Evolutionary conservation across 495 filamentous ascomycete genomes (phyloP).

Genomic region (Penicillium waksmanii): DNA sequence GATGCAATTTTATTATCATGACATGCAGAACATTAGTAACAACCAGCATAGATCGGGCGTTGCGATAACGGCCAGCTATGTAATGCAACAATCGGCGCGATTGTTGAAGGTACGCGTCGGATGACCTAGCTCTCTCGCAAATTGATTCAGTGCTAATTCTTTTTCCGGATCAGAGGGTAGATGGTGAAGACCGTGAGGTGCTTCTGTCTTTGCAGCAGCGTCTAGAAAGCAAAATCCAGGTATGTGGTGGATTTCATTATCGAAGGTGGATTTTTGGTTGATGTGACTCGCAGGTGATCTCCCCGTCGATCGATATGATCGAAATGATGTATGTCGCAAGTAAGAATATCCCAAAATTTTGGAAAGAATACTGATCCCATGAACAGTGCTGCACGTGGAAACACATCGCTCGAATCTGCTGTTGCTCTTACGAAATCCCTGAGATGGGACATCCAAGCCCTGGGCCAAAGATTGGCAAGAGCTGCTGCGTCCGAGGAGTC

Average conservation of each 20-base stretch:
- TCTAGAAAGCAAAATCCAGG: slow-evolving; percentile 81
- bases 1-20: background rate
- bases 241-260: slow-evolving; percentile 26
- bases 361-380: slow-evolving; percentile 8
- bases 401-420: slow-evolving; percentile 89
- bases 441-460: slow-evolving; percentile 82
- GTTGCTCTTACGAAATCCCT: slow-evolving; percentile 83
- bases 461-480: slow-evolving; percentile 75
- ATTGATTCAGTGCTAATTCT: slow-evolving; percentile 16
- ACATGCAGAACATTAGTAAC: slow-evolving; percentile 1
- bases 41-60: slow-evolving; percentile 70
- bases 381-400: slow-evolving; percentile 82
- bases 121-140: background rate
- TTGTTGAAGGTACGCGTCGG: slow-evolving; percentile 67
- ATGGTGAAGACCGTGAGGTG: slow-evolving; percentile 71
- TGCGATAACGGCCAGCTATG: slow-evolving; percentile 82
- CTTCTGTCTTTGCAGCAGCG: slow-evolving; percentile 71
- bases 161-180: slow-evolving; percentile 57
- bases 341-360: background rate
- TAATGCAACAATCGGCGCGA: slow-evolving; percentile 77
- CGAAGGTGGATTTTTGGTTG: background rate
- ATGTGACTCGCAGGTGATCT: slow-evolving; percentile 66
- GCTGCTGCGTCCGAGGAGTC: slow-evolving; percentile 71
- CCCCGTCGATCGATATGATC: slow-evolving; percentile 91
- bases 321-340: slow-evolving; percentile 74